Evolutionary conservation across 2,329 filamentous ascomycete species (phyloP).

Genomic region (Ceratocystis cubensis): DNA sequence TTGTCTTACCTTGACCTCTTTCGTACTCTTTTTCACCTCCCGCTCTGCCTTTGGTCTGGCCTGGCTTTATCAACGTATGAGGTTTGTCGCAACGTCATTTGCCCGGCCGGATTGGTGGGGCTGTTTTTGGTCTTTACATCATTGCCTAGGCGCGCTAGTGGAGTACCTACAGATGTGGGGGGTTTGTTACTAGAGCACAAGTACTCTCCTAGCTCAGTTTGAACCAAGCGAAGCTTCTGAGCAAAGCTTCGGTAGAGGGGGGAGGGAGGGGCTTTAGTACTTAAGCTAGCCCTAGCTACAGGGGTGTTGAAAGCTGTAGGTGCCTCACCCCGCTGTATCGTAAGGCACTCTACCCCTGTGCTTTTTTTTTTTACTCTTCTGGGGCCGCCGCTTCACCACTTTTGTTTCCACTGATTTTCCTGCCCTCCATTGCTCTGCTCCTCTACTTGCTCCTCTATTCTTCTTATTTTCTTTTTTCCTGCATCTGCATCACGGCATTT

Average conservation of each 20-base stretch:
- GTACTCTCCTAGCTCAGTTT: neutral
- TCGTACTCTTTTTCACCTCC: neutral
- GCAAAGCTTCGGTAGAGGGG: neutral
- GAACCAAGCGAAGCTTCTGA: neutral
- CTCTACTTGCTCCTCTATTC: neutral
- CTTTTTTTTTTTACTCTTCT: neutral
- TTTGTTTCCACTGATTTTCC: neutral
- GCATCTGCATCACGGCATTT: too few species aligned
- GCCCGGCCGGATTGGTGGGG: neutral
- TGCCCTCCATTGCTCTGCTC: neutral
- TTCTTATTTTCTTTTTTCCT: neutral
- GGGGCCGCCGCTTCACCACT: neutral
- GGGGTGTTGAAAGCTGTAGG: neutral
- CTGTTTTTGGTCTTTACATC: neutral
- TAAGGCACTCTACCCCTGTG: neutral
- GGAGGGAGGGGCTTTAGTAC: neutral
- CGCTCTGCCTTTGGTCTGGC: neutral
- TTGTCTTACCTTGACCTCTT: neutral
- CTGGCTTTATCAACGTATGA: neutral
- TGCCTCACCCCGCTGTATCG: neutral
- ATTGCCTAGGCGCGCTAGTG: neutral
- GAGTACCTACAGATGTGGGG: neutral
- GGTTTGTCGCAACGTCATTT: constrained; percentile 2
- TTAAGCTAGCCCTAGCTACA: neutral
- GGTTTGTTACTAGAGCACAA: neutral